Conservation (phyloP, 352 stramenopile genomes). For the Thalassiosira mediterranea region DNA sequence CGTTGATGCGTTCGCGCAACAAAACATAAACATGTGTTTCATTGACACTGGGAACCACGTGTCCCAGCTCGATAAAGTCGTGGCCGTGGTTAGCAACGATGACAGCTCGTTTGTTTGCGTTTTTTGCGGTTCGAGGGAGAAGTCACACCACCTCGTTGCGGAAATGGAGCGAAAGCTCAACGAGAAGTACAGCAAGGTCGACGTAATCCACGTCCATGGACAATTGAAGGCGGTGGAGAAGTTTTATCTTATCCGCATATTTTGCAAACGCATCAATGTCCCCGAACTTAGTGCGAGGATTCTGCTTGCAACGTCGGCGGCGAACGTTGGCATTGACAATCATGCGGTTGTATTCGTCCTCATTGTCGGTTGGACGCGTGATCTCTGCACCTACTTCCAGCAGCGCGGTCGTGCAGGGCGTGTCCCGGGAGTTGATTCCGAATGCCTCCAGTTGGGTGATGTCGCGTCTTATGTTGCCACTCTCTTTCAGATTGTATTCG, state of each 20-base stretch:
- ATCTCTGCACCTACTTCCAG: constrained; percentile 4
- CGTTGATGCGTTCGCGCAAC: background rate
- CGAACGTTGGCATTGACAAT: constrained; percentile 14
- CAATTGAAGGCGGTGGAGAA: constrained; percentile 1
- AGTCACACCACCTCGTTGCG: background rate
- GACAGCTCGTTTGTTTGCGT: background rate
- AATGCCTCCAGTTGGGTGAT: background rate
- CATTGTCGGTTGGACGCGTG: background rate
- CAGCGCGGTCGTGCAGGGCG: background rate
- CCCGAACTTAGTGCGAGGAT: background rate
- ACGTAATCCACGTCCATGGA: background rate
- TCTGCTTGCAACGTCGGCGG: constrained; percentile 4
- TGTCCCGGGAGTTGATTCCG: no score
- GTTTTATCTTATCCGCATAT: constrained; percentile 7
- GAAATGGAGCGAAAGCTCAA: background rate
- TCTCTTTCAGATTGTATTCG: background rate
- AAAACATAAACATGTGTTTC: background rate
- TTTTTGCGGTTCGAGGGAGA: background rate
- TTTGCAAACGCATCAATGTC: background rate
- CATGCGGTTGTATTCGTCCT: background rate
- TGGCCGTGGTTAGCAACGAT: background rate
- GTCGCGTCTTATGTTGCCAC: background rate
- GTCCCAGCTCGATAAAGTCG: background rate
- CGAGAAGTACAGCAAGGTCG: background rate
- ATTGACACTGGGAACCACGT: background rate